phyloP scores from a whole-genome alignment of 345 rosid species.

The Citrus medica region DNA sequence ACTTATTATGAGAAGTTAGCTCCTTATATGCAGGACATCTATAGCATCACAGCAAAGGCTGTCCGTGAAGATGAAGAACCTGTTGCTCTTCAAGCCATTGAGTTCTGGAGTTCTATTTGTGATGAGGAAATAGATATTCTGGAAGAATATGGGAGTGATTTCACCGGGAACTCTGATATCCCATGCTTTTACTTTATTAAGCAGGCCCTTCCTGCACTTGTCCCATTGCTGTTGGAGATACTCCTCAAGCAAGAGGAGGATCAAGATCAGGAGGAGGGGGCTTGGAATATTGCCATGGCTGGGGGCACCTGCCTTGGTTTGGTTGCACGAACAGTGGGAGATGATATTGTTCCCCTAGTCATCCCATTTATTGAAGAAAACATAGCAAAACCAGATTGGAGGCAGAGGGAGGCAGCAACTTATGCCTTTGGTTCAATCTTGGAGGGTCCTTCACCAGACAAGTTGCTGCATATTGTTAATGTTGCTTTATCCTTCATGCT shows the following conservation, averaged over 20 bases:
- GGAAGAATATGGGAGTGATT: constrained; percentile 51
- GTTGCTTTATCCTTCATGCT: constrained; percentile 33
- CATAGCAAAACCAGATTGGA: constrained; percentile 33
- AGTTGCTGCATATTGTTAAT: constrained; percentile 21
- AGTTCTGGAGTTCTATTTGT: constrained; percentile 68
- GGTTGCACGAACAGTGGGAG: constrained; percentile 34
- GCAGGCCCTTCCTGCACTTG: constrained; percentile 63
- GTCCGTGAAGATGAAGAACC: constrained; percentile 60
- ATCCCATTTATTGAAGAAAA: constrained; percentile 37
- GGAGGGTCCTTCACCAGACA: constrained; percentile 35
- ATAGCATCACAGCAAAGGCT: constrained; percentile 58
- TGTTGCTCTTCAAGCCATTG: constrained; percentile 66
- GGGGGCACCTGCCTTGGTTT: constrained; percentile 38
- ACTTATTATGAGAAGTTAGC: constrained; percentile 54
- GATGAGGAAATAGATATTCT: constrained; percentile 69
- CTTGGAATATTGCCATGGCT: constrained; percentile 65
- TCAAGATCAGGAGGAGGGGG: constrained; percentile 72
- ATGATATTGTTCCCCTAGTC: constrained; percentile 30
- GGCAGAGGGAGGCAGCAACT: constrained; percentile 35
- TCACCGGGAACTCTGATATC: constrained; percentile 49
- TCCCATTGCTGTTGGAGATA: constrained; percentile 55
- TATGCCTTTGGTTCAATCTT: constrained; percentile 32
- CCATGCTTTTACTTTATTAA: constrained; percentile 57
- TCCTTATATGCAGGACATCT: constrained; percentile 54
- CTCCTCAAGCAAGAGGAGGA: constrained; percentile 72